Conservation (phyloP, 2,329 filamentous ascomycete species). For the Lecanicillium sp. region DNA sequence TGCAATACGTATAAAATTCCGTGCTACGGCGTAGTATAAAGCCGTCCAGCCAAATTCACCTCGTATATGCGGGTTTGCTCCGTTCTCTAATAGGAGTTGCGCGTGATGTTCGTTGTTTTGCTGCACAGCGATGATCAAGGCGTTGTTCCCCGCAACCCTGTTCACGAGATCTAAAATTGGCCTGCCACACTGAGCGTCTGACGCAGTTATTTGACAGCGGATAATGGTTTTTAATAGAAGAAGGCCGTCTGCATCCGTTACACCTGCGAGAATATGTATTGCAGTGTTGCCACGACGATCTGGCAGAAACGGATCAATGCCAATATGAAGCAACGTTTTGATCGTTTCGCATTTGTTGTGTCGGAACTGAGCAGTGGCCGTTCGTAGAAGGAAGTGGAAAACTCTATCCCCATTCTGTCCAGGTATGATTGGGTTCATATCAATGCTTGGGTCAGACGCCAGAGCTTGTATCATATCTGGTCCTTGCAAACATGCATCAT, state of each 20-base stretch:
- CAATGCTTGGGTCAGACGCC: background rate
- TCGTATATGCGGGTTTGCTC: background rate
- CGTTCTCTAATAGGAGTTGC: background rate
- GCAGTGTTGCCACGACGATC: background rate
- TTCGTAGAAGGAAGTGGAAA: background rate
- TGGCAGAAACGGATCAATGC: background rate
- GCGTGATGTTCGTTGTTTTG: background rate
- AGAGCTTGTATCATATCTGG: conserved; percentile 1
- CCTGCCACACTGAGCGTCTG: background rate
- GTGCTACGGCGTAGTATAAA: background rate
- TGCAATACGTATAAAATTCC: background rate
- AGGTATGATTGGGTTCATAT: conserved; percentile 2
- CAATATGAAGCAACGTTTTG: background rate
- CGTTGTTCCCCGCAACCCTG: background rate
- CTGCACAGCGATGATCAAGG: background rate
- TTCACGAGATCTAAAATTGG: background rate
- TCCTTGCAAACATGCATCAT: conserved; percentile 1
- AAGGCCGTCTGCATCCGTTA: background rate
- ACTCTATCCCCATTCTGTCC: background rate
- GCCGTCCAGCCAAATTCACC: conserved; percentile 1
- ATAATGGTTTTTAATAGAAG: background rate
- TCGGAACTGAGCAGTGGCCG: background rate
- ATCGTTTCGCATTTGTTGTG: background rate
- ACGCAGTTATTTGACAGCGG: background rate
- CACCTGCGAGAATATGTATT: conserved; percentile 1